These are phyloP conservation scores for Thelonectria rubi DNA, from an alignment of 2,329 filamentous ascomycete genomes.

Conservation along the genomic window DNA sequence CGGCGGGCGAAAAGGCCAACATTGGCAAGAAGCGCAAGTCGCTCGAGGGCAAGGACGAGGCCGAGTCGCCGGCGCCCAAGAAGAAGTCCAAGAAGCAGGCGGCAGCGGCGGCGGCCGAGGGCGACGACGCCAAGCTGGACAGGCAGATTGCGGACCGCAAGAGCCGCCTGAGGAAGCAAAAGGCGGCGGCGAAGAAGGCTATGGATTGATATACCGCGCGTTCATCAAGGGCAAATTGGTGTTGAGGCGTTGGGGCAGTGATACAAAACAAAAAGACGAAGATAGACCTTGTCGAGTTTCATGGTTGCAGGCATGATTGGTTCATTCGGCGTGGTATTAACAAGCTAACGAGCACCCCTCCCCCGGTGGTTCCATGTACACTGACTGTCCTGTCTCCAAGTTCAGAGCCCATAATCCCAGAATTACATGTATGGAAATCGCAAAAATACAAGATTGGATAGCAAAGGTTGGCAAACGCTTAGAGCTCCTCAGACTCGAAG, in stretches of 20 bases:
- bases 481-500: constrained; percentile 50
- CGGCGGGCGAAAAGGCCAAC: constrained; percentile 60
- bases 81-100: constrained; percentile 51
- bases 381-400: constrained; percentile 9
- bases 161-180: constrained; percentile 66
- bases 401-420: constrained; percentile 12
- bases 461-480: constrained; percentile 26
- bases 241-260: constrained; percentile 45
- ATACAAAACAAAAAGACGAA: constrained; percentile 36
- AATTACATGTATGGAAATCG: constrained; percentile 20
- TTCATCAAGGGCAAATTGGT: constrained; percentile 40
- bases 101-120: constrained; percentile 43
- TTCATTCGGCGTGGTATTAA: constrained; percentile 32
- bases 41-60: constrained; percentile 48
- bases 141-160: constrained; percentile 69
- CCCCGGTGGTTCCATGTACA: constrained; percentile 21
- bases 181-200: constrained; percentile 64
- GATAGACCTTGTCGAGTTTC: constrained; percentile 35
- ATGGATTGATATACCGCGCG: constrained; percentile 52
- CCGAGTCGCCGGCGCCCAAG: constrained; percentile 53
- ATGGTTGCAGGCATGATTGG: constrained; percentile 26
- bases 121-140: constrained; percentile 63
- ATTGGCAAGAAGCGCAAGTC: constrained; percentile 73
- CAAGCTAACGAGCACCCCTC: constrained; percentile 20
- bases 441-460: constrained; percentile 18